These are phyloP conservation scores for Aristolochia contorta DNA, from an alignment of 164 flowering plant genomes.

Conservation along the genomic window DNA sequence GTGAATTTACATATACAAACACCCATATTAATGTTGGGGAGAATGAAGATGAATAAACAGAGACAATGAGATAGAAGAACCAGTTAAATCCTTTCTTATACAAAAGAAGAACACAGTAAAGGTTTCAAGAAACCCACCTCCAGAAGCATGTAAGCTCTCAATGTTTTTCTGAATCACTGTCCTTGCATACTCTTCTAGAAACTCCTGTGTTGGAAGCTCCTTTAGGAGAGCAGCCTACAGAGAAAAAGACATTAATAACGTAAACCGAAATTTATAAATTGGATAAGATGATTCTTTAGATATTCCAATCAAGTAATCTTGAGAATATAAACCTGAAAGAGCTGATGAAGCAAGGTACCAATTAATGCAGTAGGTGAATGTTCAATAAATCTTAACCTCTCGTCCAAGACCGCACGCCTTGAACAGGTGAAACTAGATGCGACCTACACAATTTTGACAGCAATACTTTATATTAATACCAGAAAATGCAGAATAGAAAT, in stretches of 20 bases:
- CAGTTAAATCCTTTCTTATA: not conserved
- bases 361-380: constrained; percentile 67
- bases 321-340: constrained; percentile 64
- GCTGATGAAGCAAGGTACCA: constrained; percentile 87
- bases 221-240: constrained; percentile 69
- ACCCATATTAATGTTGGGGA: no score
- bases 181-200: constrained; percentile 60
- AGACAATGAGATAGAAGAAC: no score
- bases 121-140: constrained; percentile 44
- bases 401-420: constrained; percentile 84
- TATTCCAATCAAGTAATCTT: constrained; percentile 1
- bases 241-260: not conserved
- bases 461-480: no score
- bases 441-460: constrained; percentile 37
- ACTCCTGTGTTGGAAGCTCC: constrained; percentile 49
- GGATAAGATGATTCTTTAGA: no score
- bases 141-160: constrained; percentile 87
- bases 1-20: no score
- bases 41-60: no score
- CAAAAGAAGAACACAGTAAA: not conserved
- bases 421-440: constrained; percentile 83
- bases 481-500: no score
- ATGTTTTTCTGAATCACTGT: constrained; percentile 59
- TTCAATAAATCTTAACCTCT: constrained; percentile 61
- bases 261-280: not conserved